phyloP scores from a whole-genome alignment of 148 eudicot genomes.

The Rhododendron simsii region DNA sequence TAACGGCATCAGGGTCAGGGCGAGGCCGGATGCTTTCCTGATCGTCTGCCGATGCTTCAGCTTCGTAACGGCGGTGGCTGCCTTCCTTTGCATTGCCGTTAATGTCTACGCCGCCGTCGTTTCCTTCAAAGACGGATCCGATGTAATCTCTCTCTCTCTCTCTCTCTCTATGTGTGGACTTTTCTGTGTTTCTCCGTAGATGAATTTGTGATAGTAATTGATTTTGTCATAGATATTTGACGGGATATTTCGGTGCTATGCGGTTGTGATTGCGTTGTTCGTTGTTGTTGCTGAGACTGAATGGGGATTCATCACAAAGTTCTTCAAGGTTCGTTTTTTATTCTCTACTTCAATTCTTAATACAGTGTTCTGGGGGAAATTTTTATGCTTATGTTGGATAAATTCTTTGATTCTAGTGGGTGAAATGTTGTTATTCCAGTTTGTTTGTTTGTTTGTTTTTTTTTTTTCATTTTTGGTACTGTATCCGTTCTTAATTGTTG shows the following conservation, averaged over 20 bases:
- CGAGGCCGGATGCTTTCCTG: slow-evolving; percentile 58
- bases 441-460: too few species aligned
- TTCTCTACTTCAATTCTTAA: neutral
- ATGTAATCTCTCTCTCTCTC: slow-evolving; percentile 30
- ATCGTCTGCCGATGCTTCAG: slow-evolving; percentile 65
- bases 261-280: slow-evolving; percentile 59
- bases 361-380: neutral
- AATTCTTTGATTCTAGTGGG: neutral
- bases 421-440: neutral
- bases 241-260: slow-evolving; percentile 89
- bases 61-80: slow-evolving; percentile 54
- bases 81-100: slow-evolving; percentile 62
- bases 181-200: neutral
- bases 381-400: too few species aligned
- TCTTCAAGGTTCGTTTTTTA: slow-evolving; percentile 53
- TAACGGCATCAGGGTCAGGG: slow-evolving; percentile 20
- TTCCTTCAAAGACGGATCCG: slow-evolving; percentile 65
- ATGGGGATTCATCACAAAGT: slow-evolving; percentile 63
- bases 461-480: neutral
- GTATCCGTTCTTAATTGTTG: neutral
- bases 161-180: neutral
- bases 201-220: neutral
- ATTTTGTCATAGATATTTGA: slow-evolving; percentile 56
- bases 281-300: slow-evolving; percentile 88
- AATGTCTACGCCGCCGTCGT: slow-evolving; percentile 74